Evolutionary conservation across 768 basidiomycete genomes (phyloP).

Genomic region (Coprinopsis sp.): DNA sequence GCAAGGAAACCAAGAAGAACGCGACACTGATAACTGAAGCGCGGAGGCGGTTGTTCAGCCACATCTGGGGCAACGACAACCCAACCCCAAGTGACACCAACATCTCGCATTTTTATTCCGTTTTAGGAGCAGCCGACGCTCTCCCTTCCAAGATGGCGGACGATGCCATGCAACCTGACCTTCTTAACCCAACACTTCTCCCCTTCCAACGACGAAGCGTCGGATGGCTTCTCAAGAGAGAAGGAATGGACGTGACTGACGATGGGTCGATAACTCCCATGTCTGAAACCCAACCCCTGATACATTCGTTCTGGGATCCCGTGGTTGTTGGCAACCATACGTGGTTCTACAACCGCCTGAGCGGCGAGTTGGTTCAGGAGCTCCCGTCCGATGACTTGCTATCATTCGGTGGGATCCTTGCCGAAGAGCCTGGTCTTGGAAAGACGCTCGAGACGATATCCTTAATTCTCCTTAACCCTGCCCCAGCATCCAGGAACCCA

Average conservation of each 20-base stretch:
- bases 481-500: conserved; percentile 47
- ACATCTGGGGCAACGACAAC: conserved; percentile 33
- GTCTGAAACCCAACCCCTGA: conserved; percentile 28
- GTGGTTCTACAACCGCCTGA: conserved; percentile 63
- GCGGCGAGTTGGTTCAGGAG: conserved; percentile 37
- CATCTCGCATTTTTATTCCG: conserved; percentile 69
- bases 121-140: conserved; percentile 59
- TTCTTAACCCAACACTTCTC: conserved; percentile 60
- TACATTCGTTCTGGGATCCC: conserved; percentile 41
- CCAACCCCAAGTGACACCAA: conserved; percentile 35
- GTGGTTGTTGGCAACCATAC: conserved; percentile 39
- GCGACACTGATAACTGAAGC: conserved; percentile 41
- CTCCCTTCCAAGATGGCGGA: conserved; percentile 35
- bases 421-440: conserved; percentile 87
- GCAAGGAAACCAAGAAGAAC: conserved; percentile 23
- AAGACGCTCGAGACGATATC: conserved; percentile 88
- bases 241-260: conserved; percentile 50
- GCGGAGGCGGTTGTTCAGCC: conserved; percentile 51
- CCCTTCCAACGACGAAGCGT: conserved; percentile 85
- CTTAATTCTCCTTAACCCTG: conserved; percentile 72
- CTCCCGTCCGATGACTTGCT: conserved; percentile 25
- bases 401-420: conserved; percentile 71
- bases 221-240: conserved; percentile 69
- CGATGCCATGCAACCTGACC: conserved; percentile 57
- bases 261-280: conserved; percentile 44